Evolutionary conservation across 331 rosid species (phyloP).

Genomic region (Pyracantha coccinea): DNA sequence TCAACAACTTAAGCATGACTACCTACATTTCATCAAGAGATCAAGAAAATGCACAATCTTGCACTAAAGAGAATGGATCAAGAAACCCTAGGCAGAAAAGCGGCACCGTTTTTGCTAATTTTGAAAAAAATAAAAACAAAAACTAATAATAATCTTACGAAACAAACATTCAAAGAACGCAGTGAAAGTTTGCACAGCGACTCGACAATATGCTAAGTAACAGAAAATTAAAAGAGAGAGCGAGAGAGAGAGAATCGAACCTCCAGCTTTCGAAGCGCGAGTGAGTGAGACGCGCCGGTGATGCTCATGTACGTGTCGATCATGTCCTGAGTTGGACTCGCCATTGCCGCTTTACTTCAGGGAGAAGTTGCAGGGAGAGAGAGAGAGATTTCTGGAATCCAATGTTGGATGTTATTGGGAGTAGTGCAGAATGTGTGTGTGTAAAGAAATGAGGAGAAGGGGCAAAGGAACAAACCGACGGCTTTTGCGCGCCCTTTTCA

Average conservation of each 20-base stretch:
- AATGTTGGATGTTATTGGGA: not conserved
- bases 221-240: not conserved
- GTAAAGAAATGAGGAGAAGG: not conserved
- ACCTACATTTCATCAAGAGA: not conserved
- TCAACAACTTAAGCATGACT: not conserved
- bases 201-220: not conserved
- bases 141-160: no score
- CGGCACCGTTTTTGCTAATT: not conserved
- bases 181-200: not conserved
- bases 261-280: slow-evolving; percentile 60
- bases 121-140: not conserved
- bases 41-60: not conserved
- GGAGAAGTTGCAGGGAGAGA: not conserved
- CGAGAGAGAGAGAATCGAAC: slow-evolving; percentile 7
- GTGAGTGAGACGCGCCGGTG: slow-evolving; percentile 74
- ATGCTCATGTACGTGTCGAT: slow-evolving; percentile 51
- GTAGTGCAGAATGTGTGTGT: no score
- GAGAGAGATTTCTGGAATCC: not conserved
- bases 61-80: no score
- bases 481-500: not conserved
- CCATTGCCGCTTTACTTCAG: slow-evolving; percentile 20
- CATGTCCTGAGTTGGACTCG: slow-evolving; percentile 31
- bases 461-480: not conserved
- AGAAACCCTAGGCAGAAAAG: not conserved
- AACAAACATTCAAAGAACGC: not conserved